Base-by-base conservation (phyloP, 441 rosid species). In the Pelargonium hybrid region DNA sequence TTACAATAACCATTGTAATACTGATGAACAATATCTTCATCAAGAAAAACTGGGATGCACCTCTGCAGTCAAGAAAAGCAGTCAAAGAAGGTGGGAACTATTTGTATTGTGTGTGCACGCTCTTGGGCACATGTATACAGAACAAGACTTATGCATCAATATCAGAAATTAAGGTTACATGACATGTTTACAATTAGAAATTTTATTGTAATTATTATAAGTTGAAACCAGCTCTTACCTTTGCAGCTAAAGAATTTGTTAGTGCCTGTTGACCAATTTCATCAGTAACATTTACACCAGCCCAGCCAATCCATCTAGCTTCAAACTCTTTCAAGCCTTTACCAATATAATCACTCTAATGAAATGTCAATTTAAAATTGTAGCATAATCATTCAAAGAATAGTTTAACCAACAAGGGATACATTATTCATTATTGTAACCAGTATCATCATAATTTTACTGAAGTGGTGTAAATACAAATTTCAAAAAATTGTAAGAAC, bases 221-320 rank as follows among this genome's bases (percentile, higher is more conserved):
- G 65, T 21, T 23, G 65, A 14, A 61, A 61, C 34, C 61, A 56
- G 63, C 73, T 13, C 26, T 31, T 52, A 90, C 99, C 88, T 92
- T 95, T 77, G 90, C 97, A 74, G 98, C 98, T 82, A 95, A 84
- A 80, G 98, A 94, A 81, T 87, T 88, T 23, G 83, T 90, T 20
- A 95, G 94, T 70, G 99, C 96, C 73, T 78, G 84, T 84, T 92
- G 99, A 13, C 99, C 99, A 73, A 83, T 84, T 74, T 92, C 95
- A 77, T 95, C 99, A 3, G 99, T 96, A 67, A 95, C 99, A 84
- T 95, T 90, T 39, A 95, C 99, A 14, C 99, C 99, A 71, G 99
- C 99, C 99, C 99, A 95, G 65, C 99, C 99, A 71, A 95, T 95
- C 99, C 99, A 95, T 79, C 93, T 90, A 10, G 98, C 97, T 78